phyloP scores from a whole-genome alignment of 1,139 yeast genomes.

The Pichia sp. region DNA sequence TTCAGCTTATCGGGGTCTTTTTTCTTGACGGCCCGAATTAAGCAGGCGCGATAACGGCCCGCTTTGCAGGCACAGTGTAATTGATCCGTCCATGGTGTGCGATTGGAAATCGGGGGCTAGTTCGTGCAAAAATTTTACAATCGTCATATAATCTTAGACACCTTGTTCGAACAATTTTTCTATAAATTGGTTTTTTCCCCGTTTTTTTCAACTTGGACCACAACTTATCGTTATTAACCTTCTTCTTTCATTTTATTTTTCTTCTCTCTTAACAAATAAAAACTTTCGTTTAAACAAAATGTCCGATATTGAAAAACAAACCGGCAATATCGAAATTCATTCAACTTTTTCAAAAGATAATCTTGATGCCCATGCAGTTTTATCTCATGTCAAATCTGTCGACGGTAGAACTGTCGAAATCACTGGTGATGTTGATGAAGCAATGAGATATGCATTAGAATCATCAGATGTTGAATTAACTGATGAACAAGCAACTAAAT shows the following conservation, averaged over 20 bases:
- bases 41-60: no score
- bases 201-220: no score
- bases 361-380: slow-evolving; percentile 26
- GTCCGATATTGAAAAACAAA: slow-evolving; percentile 18
- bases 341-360: slow-evolving; percentile 30
- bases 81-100: no score
- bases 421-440: slow-evolving; percentile 32
- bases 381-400: slow-evolving; percentile 32
- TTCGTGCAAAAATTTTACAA: no score
- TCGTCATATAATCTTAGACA: no score
- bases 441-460: slow-evolving; percentile 27
- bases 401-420: slow-evolving; percentile 31
- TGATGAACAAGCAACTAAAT: slow-evolving; percentile 30
- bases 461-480: slow-evolving; percentile 24
- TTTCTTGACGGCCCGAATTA: no score
- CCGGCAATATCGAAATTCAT: slow-evolving; percentile 7
- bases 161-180: no score
- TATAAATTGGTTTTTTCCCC: no score
- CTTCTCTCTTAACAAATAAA: not conserved
- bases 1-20: no score
- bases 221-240: not conserved
- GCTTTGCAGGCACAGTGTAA: no score
- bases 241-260: not conserved
- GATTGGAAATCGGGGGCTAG: no score
- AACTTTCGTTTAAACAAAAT: not conserved